Percentiles rank a stretch among this genome's conserved stretches.
Evolutionary conservation across 2,329 filamentous ascomycete species (phyloP).

Genomic region (Rhexocercosporidium sp.): DNA sequence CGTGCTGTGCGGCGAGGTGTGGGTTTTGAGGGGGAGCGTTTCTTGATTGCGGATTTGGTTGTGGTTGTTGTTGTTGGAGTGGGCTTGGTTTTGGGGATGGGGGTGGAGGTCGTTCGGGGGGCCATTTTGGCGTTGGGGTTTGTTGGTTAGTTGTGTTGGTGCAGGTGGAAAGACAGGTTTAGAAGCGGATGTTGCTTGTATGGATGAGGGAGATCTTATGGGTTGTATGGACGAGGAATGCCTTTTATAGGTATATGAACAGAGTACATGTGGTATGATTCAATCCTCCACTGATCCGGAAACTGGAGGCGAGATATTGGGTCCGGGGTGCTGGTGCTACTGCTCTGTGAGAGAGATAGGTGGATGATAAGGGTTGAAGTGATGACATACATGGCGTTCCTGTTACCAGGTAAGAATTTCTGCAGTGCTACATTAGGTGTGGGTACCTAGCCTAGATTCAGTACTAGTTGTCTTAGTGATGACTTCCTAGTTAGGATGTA

Average conservation of each 20-base stretch:
- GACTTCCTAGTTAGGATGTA: background rate
- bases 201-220: background rate
- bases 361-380: background rate
- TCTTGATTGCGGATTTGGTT: background rate
- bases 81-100: background rate
- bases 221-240: background rate
- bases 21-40: background rate
- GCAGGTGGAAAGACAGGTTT: background rate
- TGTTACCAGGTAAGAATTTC: background rate
- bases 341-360: background rate
- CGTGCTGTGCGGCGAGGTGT: background rate
- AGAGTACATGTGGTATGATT: background rate
- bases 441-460: background rate
- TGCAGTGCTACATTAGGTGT: background rate
- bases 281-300: too few relatives aligned
- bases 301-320: too few relatives aligned
- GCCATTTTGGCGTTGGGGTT: background rate
- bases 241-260: background rate
- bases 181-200: background rate
- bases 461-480: background rate
- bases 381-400: conserved; percentile 7
- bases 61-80: background rate
- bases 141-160: background rate
- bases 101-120: background rate
- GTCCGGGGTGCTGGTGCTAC: too few relatives aligned